Percentiles rank a stretch among this genome's conserved stretches.
Conservation (phyloP, 2,329 filamentous ascomycete species). For the Nigrospora osmanthi region DNA sequence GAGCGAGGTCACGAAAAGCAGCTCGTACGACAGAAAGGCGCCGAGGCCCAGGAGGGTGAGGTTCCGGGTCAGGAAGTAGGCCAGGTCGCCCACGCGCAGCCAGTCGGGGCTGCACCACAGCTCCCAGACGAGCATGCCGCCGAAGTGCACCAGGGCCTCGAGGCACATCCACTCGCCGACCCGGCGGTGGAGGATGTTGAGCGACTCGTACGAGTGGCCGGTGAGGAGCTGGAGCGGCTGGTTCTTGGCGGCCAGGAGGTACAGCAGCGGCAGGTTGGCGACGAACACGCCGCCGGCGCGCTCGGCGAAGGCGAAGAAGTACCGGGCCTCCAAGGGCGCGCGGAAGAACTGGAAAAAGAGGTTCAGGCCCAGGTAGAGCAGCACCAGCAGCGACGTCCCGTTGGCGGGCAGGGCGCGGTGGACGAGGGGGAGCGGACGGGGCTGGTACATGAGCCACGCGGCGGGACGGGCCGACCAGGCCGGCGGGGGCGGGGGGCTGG, state of each 20-base stretch:
- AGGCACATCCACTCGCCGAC: conserved; percentile 55
- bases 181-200: conserved; percentile 59
- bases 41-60: conserved; percentile 45
- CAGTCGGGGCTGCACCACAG: conserved; percentile 39
- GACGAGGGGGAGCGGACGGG: conserved; percentile 45
- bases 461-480: background rate
- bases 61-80: conserved; percentile 40
- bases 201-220: conserved; percentile 56
- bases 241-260: conserved; percentile 59
- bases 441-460: conserved; percentile 45
- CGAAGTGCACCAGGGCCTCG: conserved; percentile 47
- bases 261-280: conserved; percentile 43
- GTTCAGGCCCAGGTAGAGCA: conserved; percentile 44
- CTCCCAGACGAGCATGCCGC: conserved; percentile 49
- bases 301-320: conserved; percentile 51
- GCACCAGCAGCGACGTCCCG: conserved; percentile 41
- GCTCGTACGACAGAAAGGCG: conserved; percentile 49
- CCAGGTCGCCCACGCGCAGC: conserved; percentile 28
- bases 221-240: conserved; percentile 54
- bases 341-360: conserved; percentile 49
- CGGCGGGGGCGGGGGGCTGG: background rate
- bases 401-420: conserved; percentile 51
- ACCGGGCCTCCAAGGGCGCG: conserved; percentile 36
- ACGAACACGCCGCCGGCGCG: conserved; percentile 44
- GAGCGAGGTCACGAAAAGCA: conserved; percentile 55